Evolutionary conservation across 1,284 basidiomycete species (phyloP).

Genomic region (Testicularia cyperi): DNA sequence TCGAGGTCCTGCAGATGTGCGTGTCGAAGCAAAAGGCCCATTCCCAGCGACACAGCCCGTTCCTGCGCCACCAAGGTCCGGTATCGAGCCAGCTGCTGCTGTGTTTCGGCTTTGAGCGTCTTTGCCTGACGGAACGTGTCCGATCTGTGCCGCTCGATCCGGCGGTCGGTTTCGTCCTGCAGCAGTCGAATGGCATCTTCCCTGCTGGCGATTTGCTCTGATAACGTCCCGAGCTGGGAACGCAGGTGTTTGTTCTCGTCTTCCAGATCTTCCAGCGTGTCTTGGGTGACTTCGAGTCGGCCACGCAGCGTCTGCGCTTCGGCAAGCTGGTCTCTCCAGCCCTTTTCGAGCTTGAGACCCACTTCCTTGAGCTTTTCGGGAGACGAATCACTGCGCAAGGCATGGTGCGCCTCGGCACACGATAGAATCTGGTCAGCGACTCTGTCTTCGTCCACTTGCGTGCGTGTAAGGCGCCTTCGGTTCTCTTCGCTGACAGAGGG

Average conservation of each 20-base stretch:
- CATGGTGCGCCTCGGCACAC: constrained; percentile 27
- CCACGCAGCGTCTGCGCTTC: constrained; percentile 18
- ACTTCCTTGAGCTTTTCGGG: constrained; percentile 17
- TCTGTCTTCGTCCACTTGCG: constrained; percentile 21
- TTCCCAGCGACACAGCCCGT: no score
- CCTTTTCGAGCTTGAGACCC: constrained; percentile 26
- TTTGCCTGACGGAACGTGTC: no score
- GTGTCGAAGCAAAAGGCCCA: no score
- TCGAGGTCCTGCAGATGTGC: no score
- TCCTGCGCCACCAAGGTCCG: no score
- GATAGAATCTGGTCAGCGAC: constrained; percentile 26
- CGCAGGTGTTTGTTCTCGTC: constrained; percentile 35
- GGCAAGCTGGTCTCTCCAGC: constrained; percentile 24
- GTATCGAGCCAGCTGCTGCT: no score
- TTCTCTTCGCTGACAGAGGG: no score
- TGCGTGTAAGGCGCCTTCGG: constrained; percentile 8
- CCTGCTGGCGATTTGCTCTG: constrained; percentile 20
- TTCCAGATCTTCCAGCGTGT: constrained; percentile 30
- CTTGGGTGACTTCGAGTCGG: constrained; percentile 9
- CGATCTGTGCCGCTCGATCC: no score
- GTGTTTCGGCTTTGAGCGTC: no score
- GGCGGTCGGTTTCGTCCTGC: no score
- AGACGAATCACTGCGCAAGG: constrained; percentile 18
- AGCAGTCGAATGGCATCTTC: constrained; percentile 24
- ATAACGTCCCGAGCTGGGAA: constrained; percentile 14